Evolutionary conservation across 345 rosid species (phyloP), one percentile per base, ranked within the genome.

Genomic region (Euphorbia pulcherrima): DNA sequence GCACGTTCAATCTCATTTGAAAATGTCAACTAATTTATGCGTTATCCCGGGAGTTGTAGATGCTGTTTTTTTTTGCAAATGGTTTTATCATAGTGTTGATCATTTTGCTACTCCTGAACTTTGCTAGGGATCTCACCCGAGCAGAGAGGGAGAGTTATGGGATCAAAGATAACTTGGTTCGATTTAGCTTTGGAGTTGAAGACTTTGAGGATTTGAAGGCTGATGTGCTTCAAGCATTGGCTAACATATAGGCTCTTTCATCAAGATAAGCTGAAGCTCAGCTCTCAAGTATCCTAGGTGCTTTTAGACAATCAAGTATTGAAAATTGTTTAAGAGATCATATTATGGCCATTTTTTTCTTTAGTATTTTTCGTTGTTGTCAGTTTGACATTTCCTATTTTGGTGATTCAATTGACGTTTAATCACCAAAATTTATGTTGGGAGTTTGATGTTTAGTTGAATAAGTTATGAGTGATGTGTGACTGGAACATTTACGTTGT

Each of bases 171-270:
- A 94, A 89, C 85, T 71, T 94, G 89, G 85, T 94, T 58, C 86
- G 97, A 41, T 94, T 94, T 80, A 89, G 97, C 83, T 89, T 89
- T 62, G 97, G 99, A 60, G 89, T 89, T 24, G 99, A 94, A 81
- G 97, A 83, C 83, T 88, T 94, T 0, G 85, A 94, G 66, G 99
- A 94, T 77, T 47, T 94, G 82, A 85, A 89, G 86, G 88, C 86
- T 40, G 99, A 94, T 74, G 14, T 94, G 17, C 85, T 94, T 68
- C 97, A 94, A 80, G 97, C 97, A 48, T 87, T 94, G 64, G 93
- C 81, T 17, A 47, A 82, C 71, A 85, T 88, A 74, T 88, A 79
- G 73, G 53, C 33, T 33, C 37, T 3, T 33, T 33, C 37, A 33
- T 33, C 17, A 5, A 39, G 67, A 24, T 18, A 6, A 21, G 37